Evolutionary conservation across 2,329 filamentous ascomycete species (phyloP).

Genomic region (Microdochium paspali): DNA sequence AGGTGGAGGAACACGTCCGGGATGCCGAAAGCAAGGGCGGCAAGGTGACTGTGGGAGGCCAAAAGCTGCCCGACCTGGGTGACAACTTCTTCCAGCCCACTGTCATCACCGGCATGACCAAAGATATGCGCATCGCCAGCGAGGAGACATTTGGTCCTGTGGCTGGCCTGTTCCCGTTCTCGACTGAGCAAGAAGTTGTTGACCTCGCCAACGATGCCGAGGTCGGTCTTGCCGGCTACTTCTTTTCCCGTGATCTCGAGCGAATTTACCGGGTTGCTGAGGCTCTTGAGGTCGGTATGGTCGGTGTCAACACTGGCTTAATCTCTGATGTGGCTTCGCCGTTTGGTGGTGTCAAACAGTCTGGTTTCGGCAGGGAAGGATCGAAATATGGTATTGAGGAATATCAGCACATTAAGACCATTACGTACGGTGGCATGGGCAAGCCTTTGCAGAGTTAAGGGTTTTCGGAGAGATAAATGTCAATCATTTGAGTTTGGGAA

Average conservation of each 20-base stretch:
- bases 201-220: slow-evolving; percentile 70
- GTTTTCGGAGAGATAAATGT: not conserved
- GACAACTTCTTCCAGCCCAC: slow-evolving; percentile 85
- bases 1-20: slow-evolving; percentile 71
- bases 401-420: slow-evolving; percentile 64
- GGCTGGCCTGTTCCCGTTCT: slow-evolving; percentile 80
- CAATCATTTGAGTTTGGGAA: not conserved
- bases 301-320: slow-evolving; percentile 71
- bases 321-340: slow-evolving; percentile 48
- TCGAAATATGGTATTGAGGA: slow-evolving; percentile 69
- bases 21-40: slow-evolving; percentile 74
- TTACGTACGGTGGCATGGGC: slow-evolving; percentile 43
- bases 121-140: slow-evolving; percentile 71
- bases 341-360: slow-evolving; percentile 78
- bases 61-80: slow-evolving; percentile 65
- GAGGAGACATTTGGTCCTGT: slow-evolving; percentile 97
- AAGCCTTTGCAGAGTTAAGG: slow-evolving; percentile 39
- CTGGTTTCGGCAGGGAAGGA: slow-evolving; percentile 72
- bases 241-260: slow-evolving; percentile 63
- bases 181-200: slow-evolving; percentile 82
- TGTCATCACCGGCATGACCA: slow-evolving; percentile 77
- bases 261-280: slow-evolving; percentile 55
- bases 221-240: slow-evolving; percentile 89
- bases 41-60: slow-evolving; percentile 65
- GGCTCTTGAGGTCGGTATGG: slow-evolving; percentile 75